Evolutionary conservation across 192 early-diverging fungal genomes (phyloP).

Genomic region (Spizellomyces sp.): DNA sequence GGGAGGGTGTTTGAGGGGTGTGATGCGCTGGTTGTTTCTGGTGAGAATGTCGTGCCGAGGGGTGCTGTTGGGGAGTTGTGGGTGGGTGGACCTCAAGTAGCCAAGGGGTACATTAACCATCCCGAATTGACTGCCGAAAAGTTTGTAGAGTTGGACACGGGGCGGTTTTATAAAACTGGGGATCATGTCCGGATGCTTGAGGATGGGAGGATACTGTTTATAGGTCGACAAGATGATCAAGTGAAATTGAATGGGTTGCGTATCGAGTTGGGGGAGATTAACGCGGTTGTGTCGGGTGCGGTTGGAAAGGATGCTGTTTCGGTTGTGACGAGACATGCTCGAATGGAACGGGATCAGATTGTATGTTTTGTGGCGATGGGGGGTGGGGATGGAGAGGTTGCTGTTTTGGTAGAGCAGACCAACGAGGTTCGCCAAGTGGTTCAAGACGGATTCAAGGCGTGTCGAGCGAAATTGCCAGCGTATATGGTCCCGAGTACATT

Average conservation of each 20-base stretch:
- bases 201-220: constrained; percentile 32
- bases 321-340: constrained; percentile 12
- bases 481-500: constrained; percentile 17
- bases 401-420: not conserved
- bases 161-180: constrained; percentile 1
- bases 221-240: constrained; percentile 41
- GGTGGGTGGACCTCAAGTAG: constrained; percentile 43
- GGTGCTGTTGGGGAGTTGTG: constrained; percentile 47
- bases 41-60: constrained; percentile 31
- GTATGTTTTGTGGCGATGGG: constrained; percentile 4
- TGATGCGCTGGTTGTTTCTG: constrained; percentile 11
- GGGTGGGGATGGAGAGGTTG: not conserved
- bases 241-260: constrained; percentile 49
- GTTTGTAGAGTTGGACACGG: constrained; percentile 5
- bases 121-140: constrained; percentile 13
- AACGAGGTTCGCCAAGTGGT: not conserved
- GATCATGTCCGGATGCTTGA: constrained; percentile 9
- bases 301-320: constrained; percentile 9
- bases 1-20: constrained; percentile 15
- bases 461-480: constrained; percentile 6
- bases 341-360: constrained; percentile 12
- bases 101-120: constrained; percentile 10
- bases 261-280: constrained; percentile 46
- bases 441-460: not conserved
- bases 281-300: not conserved